Percentiles rank a stretch among this genome's conserved stretches.
These are phyloP conservation scores for Alisma plantagoaquatica DNA, from an alignment of 106 monocot genomes.

Conservation along the genomic window DNA sequence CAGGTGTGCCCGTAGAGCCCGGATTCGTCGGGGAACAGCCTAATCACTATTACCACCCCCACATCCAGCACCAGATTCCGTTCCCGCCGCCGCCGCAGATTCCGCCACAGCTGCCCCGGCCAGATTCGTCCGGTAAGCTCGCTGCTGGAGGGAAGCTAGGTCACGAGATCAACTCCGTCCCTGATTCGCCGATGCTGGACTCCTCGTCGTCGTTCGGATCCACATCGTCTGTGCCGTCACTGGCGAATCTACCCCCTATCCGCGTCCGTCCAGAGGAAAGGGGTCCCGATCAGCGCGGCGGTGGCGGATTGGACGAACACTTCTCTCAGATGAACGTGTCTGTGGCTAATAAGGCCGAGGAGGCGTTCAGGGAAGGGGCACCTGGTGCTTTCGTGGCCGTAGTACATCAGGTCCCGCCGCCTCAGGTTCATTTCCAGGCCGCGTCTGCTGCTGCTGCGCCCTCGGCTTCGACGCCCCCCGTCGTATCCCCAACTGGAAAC, in stretches of 20 bases:
- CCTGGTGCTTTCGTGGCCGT: neutral
- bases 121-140: constrained; percentile 15
- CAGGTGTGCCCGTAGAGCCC: neutral
- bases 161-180: constrained; percentile 57
- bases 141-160: constrained; percentile 55
- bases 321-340: constrained; percentile 47
- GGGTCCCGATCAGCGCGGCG: constrained; percentile 17
- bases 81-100: constrained; percentile 17
- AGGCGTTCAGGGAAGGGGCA: constrained; percentile 1
- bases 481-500: constrained; percentile 37
- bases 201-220: constrained; percentile 77
- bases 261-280: constrained; percentile 49
- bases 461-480: neutral
- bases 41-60: neutral
- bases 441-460: constrained; percentile 4
- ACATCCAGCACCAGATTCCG: constrained; percentile 2
- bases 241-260: constrained; percentile 79
- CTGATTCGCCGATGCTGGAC: constrained; percentile 72
- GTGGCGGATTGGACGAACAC: constrained; percentile 43
- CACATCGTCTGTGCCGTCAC: constrained; percentile 50
- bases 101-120: constrained; percentile 1
- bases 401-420: constrained; percentile 15
- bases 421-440: constrained; percentile 38
- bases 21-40: constrained; percentile 9
- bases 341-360: constrained; percentile 12